These are phyloP conservation scores for Apiotrichum brassicae DNA, from an alignment of 1,284 basidiomycete genomes.

Conservation along the genomic window DNA sequence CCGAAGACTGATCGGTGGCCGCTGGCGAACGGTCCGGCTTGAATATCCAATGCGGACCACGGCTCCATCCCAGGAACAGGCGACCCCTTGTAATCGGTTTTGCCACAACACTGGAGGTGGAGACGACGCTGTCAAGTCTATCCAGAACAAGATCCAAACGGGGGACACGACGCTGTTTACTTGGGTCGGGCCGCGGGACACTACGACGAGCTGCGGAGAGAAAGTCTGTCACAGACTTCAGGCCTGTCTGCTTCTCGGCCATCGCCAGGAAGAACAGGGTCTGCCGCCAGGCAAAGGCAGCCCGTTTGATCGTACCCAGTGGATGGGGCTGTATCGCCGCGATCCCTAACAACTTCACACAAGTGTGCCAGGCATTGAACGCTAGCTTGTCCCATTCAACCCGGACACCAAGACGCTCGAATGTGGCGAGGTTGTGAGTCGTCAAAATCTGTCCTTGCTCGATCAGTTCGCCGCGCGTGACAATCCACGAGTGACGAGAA, in stretches of 20 bases:
- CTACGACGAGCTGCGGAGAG: no score
- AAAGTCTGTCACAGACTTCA: no score
- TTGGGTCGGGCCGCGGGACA: no score
- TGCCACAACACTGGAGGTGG: background rate
- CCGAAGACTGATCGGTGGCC: no score
- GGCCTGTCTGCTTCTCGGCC: background rate
- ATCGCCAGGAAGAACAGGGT: slow-evolving; percentile 6
- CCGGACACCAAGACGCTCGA: background rate
- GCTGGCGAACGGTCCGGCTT: background rate
- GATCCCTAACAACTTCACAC: background rate
- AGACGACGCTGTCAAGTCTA: slow-evolving; percentile 1
- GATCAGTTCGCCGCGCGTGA: slow-evolving; percentile 2
- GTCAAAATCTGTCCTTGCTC: slow-evolving; percentile 12
- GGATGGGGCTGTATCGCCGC: background rate
- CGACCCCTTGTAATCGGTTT: background rate
- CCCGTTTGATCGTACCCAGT: slow-evolving; percentile 3
- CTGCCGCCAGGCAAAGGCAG: slow-evolving; percentile 11
- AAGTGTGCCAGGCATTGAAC: background rate
- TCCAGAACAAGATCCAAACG: background rate
- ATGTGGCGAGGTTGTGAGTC: slow-evolving; percentile 9
- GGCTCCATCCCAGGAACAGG: background rate
- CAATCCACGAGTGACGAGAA: background rate
- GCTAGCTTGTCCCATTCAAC: slow-evolving; percentile 1
- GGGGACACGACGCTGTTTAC: background rate
- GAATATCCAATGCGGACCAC: background rate